These are phyloP conservation scores for Cryptococcus depauperatus DNA, from an alignment of 1,284 basidiomycete species.

Conservation along the genomic window DNA sequence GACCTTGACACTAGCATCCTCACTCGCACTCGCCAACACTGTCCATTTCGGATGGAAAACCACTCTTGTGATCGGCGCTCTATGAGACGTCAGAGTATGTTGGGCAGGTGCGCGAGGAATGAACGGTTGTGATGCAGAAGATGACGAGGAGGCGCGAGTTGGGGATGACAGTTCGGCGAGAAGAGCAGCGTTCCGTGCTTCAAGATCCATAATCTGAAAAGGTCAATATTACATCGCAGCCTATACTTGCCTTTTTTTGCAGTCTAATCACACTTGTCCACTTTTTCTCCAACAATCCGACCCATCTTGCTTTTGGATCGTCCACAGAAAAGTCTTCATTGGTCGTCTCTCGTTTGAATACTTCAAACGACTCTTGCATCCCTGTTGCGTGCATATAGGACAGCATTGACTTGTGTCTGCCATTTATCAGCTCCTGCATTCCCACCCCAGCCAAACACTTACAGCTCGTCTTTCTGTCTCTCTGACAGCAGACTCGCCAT, in stretches of 20 bases:
- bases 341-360: slow-evolving; percentile 54
- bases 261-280: slow-evolving; percentile 87
- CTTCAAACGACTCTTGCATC: slow-evolving; percentile 56
- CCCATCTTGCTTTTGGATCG: slow-evolving; percentile 70
- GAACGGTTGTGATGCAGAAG: slow-evolving; percentile 60
- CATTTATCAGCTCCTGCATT: not conserved
- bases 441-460: slow-evolving; percentile 31
- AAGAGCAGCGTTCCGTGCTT: slow-evolving; percentile 65
- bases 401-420: slow-evolving; percentile 72
- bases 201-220: slow-evolving; percentile 75
- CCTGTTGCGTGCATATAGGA: slow-evolving; percentile 68
- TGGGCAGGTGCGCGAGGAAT: slow-evolving; percentile 69
- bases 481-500: too few relatives aligned
- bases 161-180: slow-evolving; percentile 60
- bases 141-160: slow-evolving; percentile 45
- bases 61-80: slow-evolving; percentile 64
- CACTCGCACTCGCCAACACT: slow-evolving; percentile 71
- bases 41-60: slow-evolving; percentile 83
- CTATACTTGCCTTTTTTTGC: slow-evolving; percentile 73
- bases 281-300: slow-evolving; percentile 83
- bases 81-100: slow-evolving; percentile 71
- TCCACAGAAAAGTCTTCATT: slow-evolving; percentile 60
- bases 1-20: slow-evolving; percentile 80
- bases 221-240: not conserved
- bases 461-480: slow-evolving; percentile 76